Conservation (phyloP, 495 filamentous ascomycete species). For the Trichoderma virens region DNA sequence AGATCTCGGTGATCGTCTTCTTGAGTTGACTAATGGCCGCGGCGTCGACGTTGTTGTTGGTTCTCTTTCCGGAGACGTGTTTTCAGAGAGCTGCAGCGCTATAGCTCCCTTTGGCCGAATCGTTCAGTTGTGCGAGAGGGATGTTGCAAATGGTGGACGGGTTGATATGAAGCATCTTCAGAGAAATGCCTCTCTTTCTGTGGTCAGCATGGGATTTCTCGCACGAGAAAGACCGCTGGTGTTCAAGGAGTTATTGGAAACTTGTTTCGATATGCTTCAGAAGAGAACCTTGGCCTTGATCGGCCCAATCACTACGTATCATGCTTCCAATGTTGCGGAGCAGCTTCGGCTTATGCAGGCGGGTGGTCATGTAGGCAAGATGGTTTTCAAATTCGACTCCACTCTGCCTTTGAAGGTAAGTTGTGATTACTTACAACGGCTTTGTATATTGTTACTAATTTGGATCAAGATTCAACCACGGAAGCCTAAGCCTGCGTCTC, state of each 20-base stretch:
- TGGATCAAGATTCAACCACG: neutral
- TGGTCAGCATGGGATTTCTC: slow-evolving; percentile 32
- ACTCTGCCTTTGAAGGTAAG: neutral
- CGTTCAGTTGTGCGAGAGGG: slow-evolving; percentile 42
- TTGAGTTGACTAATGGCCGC: slow-evolving; percentile 30
- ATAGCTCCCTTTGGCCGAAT: slow-evolving; percentile 43
- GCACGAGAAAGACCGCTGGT: slow-evolving; percentile 21
- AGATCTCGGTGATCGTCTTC: slow-evolving; percentile 31
- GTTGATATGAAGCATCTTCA: slow-evolving; percentile 37
- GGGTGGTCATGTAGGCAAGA: slow-evolving; percentile 48
- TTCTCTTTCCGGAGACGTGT: slow-evolving; percentile 41
- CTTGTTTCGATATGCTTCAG: slow-evolving; percentile 24
- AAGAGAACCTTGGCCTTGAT: slow-evolving; percentile 21
- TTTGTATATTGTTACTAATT: neutral
- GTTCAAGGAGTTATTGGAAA: slow-evolving; percentile 20
- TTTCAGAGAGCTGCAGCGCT: slow-evolving; percentile 41
- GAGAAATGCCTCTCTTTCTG: slow-evolving; percentile 33
- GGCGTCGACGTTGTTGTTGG: slow-evolving; percentile 47
- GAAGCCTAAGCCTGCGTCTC: neutral
- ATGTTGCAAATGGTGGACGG: slow-evolving; percentile 18
- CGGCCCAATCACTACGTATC: slow-evolving; percentile 29
- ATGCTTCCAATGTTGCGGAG: slow-evolving; percentile 33
- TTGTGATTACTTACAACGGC: neutral
- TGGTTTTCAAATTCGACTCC: slow-evolving; percentile 29
- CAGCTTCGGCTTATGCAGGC: slow-evolving; percentile 41